phyloP scores from a whole-genome alignment of 495 filamentous ascomycete genomes.

The Penicillium roqueforti region DNA sequence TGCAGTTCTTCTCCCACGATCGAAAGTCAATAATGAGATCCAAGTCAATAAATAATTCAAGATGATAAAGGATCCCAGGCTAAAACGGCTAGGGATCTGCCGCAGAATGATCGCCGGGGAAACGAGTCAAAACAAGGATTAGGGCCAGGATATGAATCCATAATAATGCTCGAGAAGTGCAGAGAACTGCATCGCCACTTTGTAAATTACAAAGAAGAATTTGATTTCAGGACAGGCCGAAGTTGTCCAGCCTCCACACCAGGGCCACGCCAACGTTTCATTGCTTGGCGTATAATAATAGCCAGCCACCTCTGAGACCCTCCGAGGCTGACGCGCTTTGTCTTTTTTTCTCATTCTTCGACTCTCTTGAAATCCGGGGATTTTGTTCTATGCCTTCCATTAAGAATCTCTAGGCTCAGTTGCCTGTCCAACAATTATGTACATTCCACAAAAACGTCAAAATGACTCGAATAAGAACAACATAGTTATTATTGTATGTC shows the following conservation, averaged over 20 bases:
- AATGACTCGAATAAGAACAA: conserved; percentile 15
- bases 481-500: conserved; percentile 27
- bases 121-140: neutral
- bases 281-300: conserved; percentile 8
- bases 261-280: conserved; percentile 1
- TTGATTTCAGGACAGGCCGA: conserved; percentile 2
- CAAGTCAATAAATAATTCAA: neutral
- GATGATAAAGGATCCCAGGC: neutral
- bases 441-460: conserved; percentile 28
- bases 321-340: neutral
- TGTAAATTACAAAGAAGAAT: neutral
- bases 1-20: conserved; percentile 3
- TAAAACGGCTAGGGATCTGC: neutral
- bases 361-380: conserved; percentile 10
- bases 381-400: conserved; percentile 18
- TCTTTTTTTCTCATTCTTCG: conserved; percentile 6
- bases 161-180: no score
- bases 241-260: conserved; percentile 4
- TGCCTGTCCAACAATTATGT: conserved; percentile 22
- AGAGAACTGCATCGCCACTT: no score
- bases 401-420: conserved; percentile 18
- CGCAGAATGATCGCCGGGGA: neutral
- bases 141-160: no score
- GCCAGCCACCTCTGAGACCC: neutral
- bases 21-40: neutral